Conservation (phyloP, 345 rosid genomes). For the Schrenkiella parvula region DNA sequence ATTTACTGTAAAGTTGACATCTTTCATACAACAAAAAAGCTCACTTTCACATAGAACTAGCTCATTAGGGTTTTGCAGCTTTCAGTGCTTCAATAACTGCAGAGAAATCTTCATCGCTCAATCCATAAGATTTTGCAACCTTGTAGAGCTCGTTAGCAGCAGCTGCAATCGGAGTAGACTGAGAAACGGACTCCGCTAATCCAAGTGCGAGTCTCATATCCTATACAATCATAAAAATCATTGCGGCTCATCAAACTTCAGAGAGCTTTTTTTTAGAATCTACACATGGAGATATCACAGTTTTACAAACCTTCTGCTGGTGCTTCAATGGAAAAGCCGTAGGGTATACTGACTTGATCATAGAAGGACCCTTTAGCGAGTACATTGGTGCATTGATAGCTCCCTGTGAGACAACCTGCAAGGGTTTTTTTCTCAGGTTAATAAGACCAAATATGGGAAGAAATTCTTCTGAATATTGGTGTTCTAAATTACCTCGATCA, state of each 20-base stretch:
- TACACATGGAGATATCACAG: conserved; percentile 3
- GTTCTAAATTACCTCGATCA: conserved; percentile 59
- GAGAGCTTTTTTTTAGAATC: conserved; percentile 1
- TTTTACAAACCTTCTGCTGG: conserved; percentile 78
- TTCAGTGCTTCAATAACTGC: conserved; percentile 87
- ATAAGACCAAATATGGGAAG: neutral
- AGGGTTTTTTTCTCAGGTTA: neutral
- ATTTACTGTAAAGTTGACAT: neutral
- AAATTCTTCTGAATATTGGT: neutral
- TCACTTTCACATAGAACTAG: neutral
- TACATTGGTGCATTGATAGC: conserved; percentile 96
- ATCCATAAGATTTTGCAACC: conserved; percentile 78
- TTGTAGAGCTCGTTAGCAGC: conserved; percentile 86
- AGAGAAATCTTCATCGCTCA: conserved; percentile 82
- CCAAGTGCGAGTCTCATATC: conserved; percentile 86
- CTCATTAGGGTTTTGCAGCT: conserved; percentile 34
- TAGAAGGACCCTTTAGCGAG: conserved; percentile 79
- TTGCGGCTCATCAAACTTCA: neutral
- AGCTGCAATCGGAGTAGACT: conserved; percentile 83
- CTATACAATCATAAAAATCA: conserved; percentile 33
- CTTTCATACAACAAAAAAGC: conserved; percentile 7
- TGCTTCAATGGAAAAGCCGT: conserved; percentile 91
- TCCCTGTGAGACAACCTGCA: conserved; percentile 81
- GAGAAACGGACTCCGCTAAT: conserved; percentile 88
- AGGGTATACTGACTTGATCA: conserved; percentile 72